A percentile compares a stretch with the other conserved stretches of the same genome.
These are phyloP conservation scores for Leccinum barrowsii DNA, from an alignment of 768 basidiomycete genomes.

Conservation along the genomic window DNA sequence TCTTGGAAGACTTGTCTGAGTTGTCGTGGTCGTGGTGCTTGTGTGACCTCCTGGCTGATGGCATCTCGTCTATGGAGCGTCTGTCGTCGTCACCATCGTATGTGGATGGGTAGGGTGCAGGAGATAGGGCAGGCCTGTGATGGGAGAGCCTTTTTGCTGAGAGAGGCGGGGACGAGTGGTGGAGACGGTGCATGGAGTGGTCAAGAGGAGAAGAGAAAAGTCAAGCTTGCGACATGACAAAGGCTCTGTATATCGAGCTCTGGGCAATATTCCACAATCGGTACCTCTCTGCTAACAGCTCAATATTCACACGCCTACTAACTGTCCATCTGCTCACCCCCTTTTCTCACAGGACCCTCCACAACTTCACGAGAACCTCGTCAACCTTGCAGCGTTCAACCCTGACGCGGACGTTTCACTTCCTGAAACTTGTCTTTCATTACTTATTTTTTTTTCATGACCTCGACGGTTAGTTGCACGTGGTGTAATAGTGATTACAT, in stretches of 20 bases:
- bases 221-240: constrained; percentile 37
- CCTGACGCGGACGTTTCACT: background rate
- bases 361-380: background rate
- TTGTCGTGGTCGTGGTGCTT: constrained; percentile 24
- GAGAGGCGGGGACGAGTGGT: constrained; percentile 13
- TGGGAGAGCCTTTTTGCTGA: constrained; percentile 10
- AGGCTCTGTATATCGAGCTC: constrained; percentile 38
- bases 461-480: constrained; percentile 14
- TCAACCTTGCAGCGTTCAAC: background rate
- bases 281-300: constrained; percentile 31
- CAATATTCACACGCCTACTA: constrained; percentile 28
- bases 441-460: constrained; percentile 7
- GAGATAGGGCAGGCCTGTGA: constrained; percentile 10
- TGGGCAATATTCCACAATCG: constrained; percentile 38
- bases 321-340: constrained; percentile 1
- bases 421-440: background rate
- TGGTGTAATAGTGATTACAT: constrained; percentile 25
- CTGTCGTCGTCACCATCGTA: constrained; percentile 23
- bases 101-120: constrained; percentile 4
- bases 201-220: constrained; percentile 28
- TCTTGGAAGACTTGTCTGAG: constrained; percentile 44
- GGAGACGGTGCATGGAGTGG: constrained; percentile 26
- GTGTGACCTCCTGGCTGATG: constrained; percentile 18
- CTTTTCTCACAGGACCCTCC: background rate
- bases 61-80: constrained; percentile 23